Percentiles rank a stretch among this genome's conserved stretches.
phyloP scores from a whole-genome alignment of 495 filamentous ascomycete species.

The Friedmanniomyces simplex region DNA sequence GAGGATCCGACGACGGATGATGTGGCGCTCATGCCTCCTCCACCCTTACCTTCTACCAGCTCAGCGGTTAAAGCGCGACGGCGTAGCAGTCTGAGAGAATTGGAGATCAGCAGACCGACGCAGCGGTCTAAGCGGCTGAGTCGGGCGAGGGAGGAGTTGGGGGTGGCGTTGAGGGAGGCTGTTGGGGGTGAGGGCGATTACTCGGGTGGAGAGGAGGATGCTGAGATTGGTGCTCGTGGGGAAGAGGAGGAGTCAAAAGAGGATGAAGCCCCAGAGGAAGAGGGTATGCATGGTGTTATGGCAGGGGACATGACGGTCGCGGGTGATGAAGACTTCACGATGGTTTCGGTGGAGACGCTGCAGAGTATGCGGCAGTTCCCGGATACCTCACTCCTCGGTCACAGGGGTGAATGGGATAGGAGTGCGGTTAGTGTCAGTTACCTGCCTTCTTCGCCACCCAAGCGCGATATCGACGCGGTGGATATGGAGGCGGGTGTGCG shows the following conservation, averaged over 20 bases:
- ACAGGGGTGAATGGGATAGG: slow-evolving; percentile 5
- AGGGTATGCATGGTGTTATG: neutral
- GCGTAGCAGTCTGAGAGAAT: neutral
- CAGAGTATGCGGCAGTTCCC: slow-evolving; percentile 17
- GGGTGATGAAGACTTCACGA: slow-evolving; percentile 32
- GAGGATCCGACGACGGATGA: neutral
- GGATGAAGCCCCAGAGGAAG: no score
- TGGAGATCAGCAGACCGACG: neutral
- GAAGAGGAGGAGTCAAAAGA: slow-evolving; percentile 13
- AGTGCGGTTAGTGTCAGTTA: slow-evolving; percentile 11
- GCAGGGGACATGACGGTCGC: slow-evolving; percentile 27
- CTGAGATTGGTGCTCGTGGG: neutral
- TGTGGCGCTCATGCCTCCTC: neutral
- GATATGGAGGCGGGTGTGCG: neutral
- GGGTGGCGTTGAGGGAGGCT: slow-evolving; percentile 14
- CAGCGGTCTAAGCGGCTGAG: slow-evolving; percentile 2
- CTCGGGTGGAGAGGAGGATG: no score
- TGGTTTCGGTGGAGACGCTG: slow-evolving; percentile 31
- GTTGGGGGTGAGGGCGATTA: neutral
- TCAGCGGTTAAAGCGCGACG: neutral
- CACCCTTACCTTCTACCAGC: neutral
- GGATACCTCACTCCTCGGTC: neutral
- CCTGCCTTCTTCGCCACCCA: slow-evolving; percentile 16
- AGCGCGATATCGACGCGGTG: neutral
- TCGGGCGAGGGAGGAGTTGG: slow-evolving; percentile 15